A percentile compares a stretch with the other conserved stretches of the same genome.
These are phyloP conservation scores for Coniosporium uncinatum DNA, from an alignment of 2,329 filamentous ascomycete genomes.

Conservation along the genomic window DNA sequence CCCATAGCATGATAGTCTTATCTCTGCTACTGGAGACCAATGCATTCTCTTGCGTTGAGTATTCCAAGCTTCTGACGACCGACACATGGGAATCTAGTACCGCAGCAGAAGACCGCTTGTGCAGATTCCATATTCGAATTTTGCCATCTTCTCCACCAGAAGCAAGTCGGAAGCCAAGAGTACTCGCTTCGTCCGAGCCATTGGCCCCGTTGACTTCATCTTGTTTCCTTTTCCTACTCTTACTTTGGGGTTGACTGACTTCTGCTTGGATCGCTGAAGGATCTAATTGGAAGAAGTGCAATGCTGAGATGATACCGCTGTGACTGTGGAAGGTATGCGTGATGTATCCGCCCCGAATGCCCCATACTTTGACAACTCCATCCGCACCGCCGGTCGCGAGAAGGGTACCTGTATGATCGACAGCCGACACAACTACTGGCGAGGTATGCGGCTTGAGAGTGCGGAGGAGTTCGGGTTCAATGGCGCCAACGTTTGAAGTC, in stretches of 20 bases:
- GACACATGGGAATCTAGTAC: conserved; percentile 90
- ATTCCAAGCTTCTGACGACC: conserved; percentile 85
- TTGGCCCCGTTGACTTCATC: conserved; percentile 37
- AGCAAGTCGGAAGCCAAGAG: conserved; percentile 69
- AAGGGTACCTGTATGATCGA: conserved; percentile 84
- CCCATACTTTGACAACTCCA: conserved; percentile 94
- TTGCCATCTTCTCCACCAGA: conserved; percentile 95
- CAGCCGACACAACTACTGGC: conserved; percentile 79
- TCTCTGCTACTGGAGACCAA: conserved; percentile 85
- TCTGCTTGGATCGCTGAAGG: conserved; percentile 20
- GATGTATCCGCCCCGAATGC: conserved; percentile 82
- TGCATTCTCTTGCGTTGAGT: conserved; percentile 65
- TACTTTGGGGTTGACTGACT: conserved; percentile 20
- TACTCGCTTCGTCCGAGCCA: conserved; percentile 34
- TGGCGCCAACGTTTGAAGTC: conserved; percentile 44
- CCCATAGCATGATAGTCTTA: conserved; percentile 93
- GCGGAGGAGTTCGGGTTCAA: conserved; percentile 65
- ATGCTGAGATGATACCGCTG: conserved; percentile 82
- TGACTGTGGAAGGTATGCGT: conserved; percentile 96
- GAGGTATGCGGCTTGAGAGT: conserved; percentile 88
- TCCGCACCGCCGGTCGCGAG: conserved; percentile 92
- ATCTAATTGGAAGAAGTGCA: conserved; percentile 84
- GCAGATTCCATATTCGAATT: conserved; percentile 85
- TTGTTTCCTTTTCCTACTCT: conserved; percentile 36
- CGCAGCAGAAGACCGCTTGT: conserved; percentile 73